phyloP scores from a whole-genome alignment of 768 basidiomycete genomes.

The Boletus sp. region DNA sequence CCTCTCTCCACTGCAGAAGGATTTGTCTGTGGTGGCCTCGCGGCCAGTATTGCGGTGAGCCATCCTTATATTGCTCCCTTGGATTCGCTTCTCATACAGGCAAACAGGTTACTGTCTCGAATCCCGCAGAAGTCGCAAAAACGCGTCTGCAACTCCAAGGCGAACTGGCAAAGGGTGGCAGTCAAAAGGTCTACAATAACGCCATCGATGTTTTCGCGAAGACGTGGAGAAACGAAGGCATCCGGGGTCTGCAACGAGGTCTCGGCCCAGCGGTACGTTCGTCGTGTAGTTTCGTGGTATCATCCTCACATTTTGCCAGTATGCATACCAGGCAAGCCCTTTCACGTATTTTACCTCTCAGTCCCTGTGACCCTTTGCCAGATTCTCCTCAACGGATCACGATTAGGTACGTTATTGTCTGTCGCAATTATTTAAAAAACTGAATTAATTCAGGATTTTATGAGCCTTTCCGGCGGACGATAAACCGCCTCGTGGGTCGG shows the following conservation, averaged over 20 bases:
- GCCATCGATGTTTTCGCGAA: conserved; percentile 84
- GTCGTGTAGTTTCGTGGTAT: neutral
- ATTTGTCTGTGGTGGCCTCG: conserved; percentile 86
- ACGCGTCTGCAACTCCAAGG: conserved; percentile 96
- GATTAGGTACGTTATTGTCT: conserved; percentile 57
- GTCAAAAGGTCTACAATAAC: conserved; percentile 78
- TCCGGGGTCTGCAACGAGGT: conserved; percentile 90
- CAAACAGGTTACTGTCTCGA: conserved; percentile 73
- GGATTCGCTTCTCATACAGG: conserved; percentile 1
- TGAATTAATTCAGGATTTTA: conserved; percentile 73
- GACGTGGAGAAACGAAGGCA: conserved; percentile 86
- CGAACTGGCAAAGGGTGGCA: conserved; percentile 77
- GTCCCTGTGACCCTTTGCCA: conserved; percentile 31
- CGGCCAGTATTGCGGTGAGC: conserved; percentile 83
- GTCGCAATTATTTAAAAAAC: neutral
- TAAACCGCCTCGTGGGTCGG: conserved; percentile 70
- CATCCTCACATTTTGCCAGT: conserved; percentile 44
- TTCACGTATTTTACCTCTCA: neutral
- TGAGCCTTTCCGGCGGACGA: conserved; percentile 75
- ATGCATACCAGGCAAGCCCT: conserved; percentile 79
- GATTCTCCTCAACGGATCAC: conserved; percentile 90
- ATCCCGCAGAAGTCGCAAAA: conserved; percentile 76
- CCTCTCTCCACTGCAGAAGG: conserved; percentile 69
- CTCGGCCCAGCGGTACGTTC: conserved; percentile 76
- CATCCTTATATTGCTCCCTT: neutral